Evolutionary conservation across 1,139 yeast species (phyloP).

Genomic region (Pneumocystis carinii): DNA sequence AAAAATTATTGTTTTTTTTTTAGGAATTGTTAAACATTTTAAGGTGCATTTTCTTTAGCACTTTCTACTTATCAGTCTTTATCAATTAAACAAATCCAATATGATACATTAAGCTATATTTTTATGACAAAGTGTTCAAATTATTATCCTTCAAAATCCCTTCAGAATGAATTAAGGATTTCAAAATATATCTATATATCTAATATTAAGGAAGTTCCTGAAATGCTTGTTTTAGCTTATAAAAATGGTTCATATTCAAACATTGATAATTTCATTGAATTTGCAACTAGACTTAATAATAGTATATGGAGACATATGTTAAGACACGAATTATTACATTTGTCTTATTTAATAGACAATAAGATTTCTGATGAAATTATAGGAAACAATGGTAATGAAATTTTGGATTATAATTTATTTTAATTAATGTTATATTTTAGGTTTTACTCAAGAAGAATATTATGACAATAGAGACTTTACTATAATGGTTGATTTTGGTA

Average conservation of each 20-base stretch:
- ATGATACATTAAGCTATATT: constrained; percentile 55
- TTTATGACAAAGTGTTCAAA: constrained; percentile 28
- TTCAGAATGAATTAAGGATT: constrained; percentile 1
- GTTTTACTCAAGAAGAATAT: neutral
- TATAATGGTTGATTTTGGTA: neutral
- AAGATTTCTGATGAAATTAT: neutral
- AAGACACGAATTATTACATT: neutral
- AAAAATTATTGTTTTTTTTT: neutral
- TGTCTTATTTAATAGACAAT: neutral
- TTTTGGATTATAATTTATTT: neutral
- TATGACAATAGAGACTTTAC: neutral
- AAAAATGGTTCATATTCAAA: constrained; percentile 44
- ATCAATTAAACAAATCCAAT: constrained; percentile 61
- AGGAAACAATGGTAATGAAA: neutral
- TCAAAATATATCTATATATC: constrained; percentile 33
- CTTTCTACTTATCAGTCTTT: constrained; percentile 37
- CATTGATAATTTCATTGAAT: constrained; percentile 43
- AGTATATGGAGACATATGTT: constrained; percentile 13
- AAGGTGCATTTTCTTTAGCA: constrained; percentile 37
- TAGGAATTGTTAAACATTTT: neutral
- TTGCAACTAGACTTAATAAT: constrained; percentile 20
- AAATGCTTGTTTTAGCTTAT: constrained; percentile 36
- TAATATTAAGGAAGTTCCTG: constrained; percentile 36
- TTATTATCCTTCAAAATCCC: constrained; percentile 15
- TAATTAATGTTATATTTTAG: neutral